Evolutionary conservation across 352 stramenopile genomes (phyloP).

Genomic region (Phytophthora brassicae): DNA sequence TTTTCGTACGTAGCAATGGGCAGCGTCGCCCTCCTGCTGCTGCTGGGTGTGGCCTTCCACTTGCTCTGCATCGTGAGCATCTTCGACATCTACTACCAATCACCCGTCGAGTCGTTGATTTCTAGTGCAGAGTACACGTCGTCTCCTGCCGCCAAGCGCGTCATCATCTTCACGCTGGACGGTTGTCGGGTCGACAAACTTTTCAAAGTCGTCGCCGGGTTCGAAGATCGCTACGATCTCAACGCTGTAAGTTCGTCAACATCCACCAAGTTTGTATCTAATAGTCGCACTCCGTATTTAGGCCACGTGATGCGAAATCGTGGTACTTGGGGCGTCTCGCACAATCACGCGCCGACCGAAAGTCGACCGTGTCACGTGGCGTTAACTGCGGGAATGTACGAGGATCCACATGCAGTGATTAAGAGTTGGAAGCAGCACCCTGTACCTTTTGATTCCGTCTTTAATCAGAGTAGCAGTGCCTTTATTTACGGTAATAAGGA

Average conservation of each 20-base stretch:
- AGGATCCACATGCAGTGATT: constrained; percentile 82
- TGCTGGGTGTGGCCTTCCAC: constrained; percentile 81
- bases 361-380: constrained; percentile 80
- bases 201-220: constrained; percentile 57
- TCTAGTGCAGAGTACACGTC: constrained; percentile 38
- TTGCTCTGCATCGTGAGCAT: constrained; percentile 79
- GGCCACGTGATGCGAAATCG: constrained; percentile 57
- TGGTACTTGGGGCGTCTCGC: constrained; percentile 81
- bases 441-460: constrained; percentile 84
- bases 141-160: constrained; percentile 51
- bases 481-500: constrained; percentile 83
- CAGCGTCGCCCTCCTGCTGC: constrained; percentile 39
- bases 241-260: neutral
- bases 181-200: constrained; percentile 82
- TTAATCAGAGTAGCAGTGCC: constrained; percentile 71
- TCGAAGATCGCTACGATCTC: constrained; percentile 21
- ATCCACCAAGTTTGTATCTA: neutral
- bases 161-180: constrained; percentile 82
- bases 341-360: constrained; percentile 84
- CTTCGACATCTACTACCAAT: constrained; percentile 90
- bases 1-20: neutral
- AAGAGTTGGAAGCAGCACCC: constrained; percentile 83
- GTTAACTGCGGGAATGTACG: constrained; percentile 86
- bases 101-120: constrained; percentile 63
- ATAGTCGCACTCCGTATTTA: constrained; percentile 62